Base-by-base conservation (phyloP, 2,329 filamentous ascomycete genomes). In the Fusarium sp. region DNA sequence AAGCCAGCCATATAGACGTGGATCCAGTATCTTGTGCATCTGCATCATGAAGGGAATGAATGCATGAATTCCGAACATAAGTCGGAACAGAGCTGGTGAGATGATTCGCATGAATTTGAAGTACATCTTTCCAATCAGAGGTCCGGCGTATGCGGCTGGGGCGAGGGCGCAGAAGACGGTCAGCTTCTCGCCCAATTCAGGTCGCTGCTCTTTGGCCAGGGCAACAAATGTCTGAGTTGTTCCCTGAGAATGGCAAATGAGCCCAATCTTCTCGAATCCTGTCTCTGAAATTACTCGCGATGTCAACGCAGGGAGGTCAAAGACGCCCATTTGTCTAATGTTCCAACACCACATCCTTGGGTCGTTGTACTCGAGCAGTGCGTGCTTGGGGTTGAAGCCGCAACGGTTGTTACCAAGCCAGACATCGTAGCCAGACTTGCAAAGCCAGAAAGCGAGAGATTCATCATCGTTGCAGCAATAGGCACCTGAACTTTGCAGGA, bases 331-430 rank as follows among this genome's bases (percentile, higher is more conserved):
- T 75, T 97, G 93, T 0, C 93, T 89, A 57, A 98, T 97, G 70
- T 97, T 97, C 95, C 95, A 98, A 40, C 91, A 89, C 95, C 95
- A 98, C 93, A 98, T 97, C 31, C 94, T 88, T 2, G 95, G 94
- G 75, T 98, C 95, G 5, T 83, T 82, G 69, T 92, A 89, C 3
- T 88, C 80, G 39, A 98, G 86, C 22, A 90, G 80, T 4, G 85
- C 87, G 76, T 98, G 95, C 68, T 89, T 87, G 1, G 95, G 94
- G 1, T 87, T 83, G 79, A 96, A 94, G 2, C 94, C 94, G 76
- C 94, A 97, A 21, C 95, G 88, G 76, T 97, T 98, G 80, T 97
- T 97, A 6, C 95, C 95, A 17, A 98, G 85, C 94, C 94, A 98
- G 39, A 98, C 93, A 77, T 98, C 95, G 79, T 94, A 98, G 2